phyloP scores from a whole-genome alignment of 352 stramenopile genomes.

The Pythium phragmitis region DNA sequence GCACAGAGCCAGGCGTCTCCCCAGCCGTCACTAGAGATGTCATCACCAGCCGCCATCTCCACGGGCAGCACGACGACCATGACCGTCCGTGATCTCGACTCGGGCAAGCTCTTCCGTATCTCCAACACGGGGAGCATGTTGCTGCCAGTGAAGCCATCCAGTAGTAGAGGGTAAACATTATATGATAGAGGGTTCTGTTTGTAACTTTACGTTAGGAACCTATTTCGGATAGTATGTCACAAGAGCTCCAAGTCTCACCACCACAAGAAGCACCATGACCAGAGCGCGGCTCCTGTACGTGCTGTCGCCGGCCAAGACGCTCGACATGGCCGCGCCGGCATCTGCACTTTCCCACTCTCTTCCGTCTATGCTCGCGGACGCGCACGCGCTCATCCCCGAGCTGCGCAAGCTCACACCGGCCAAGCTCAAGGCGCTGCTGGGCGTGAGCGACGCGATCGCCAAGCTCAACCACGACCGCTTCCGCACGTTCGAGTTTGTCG shows the following conservation, averaged over 20 bases:
- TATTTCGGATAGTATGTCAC: background rate
- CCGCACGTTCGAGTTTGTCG: constrained; percentile 53
- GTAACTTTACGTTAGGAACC: constrained; percentile 8
- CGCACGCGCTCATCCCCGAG: constrained; percentile 53
- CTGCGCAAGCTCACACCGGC: constrained; percentile 58
- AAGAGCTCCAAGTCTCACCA: background rate
- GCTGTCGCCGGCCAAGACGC: constrained; percentile 89
- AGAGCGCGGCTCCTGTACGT: constrained; percentile 63
- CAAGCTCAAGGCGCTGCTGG: constrained; percentile 81
- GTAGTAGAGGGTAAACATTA: constrained; percentile 20
- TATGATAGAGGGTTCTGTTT: constrained; percentile 11
- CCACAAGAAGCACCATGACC: background rate
- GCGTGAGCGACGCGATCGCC: constrained; percentile 80
- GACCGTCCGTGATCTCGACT: constrained; percentile 71
- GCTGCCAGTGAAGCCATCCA: constrained; percentile 35
- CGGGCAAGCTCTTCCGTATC: constrained; percentile 69
- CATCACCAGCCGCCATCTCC: background rate
- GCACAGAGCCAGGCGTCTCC: constrained; percentile 1
- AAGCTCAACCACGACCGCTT: constrained; percentile 88
- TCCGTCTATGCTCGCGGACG: constrained; percentile 55
- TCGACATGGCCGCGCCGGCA: constrained; percentile 53
- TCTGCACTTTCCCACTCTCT: constrained; percentile 35
- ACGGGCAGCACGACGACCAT: constrained; percentile 23
- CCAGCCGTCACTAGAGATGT: background rate
- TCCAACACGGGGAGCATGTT: constrained; percentile 63